These are phyloP conservation scores for Monosporascus ibericus DNA, from an alignment of 2,329 filamentous ascomycete genomes.

Conservation along the genomic window DNA sequence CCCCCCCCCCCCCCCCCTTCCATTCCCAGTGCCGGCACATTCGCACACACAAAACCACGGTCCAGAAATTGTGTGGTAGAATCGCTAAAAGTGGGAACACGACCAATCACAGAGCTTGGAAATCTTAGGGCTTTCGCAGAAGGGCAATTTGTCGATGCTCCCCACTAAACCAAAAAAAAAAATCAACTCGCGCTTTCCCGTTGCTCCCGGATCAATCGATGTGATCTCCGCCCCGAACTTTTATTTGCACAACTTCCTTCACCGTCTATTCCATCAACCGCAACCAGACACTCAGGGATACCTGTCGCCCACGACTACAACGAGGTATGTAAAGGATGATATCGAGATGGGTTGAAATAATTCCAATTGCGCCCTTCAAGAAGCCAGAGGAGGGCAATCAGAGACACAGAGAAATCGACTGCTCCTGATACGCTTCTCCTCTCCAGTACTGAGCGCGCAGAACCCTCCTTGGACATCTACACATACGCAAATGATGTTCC, in stretches of 20 bases:
- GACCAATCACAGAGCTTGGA: background rate
- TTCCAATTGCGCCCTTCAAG: conserved; percentile 32
- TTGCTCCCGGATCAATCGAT: background rate
- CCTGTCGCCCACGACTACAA: conserved; percentile 14
- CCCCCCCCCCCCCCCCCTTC: too few species aligned
- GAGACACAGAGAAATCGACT: conserved; percentile 19
- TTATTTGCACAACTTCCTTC: conserved; percentile 13
- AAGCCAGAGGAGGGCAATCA: conserved; percentile 61
- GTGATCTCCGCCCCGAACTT: conserved; percentile 19
- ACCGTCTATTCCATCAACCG: conserved; percentile 16
- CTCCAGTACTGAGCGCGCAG: conserved; percentile 61
- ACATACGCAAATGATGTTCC: conserved; percentile 20
- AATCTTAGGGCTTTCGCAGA: background rate
- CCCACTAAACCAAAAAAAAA: background rate
- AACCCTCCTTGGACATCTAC: conserved; percentile 51
- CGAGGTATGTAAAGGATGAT: conserved; percentile 39
- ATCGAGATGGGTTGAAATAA: conserved; percentile 27
- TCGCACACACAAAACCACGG: background rate
- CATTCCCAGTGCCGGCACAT: background rate
- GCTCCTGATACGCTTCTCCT: conserved; percentile 55
- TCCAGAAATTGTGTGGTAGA: background rate
- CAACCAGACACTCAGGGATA: conserved; percentile 11
- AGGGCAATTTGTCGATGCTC: background rate
- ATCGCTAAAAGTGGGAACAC: background rate
- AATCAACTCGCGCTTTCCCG: background rate